Percentiles rank a stretch among this genome's conserved stretches.
phyloP scores from a whole-genome alignment of 345 rosid species.

The Trapa bicornis region DNA sequence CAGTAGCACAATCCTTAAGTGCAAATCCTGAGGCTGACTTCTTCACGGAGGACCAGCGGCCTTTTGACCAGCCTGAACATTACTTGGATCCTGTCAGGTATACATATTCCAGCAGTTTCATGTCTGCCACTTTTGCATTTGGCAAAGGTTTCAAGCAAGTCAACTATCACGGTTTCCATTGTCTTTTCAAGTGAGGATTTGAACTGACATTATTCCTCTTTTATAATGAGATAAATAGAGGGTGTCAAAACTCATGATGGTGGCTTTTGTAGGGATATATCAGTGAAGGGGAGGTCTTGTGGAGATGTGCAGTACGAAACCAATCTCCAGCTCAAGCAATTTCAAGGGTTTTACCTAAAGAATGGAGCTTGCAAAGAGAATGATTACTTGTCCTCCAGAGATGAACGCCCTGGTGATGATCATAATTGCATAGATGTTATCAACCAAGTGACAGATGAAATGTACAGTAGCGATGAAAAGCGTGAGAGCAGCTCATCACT shows the following conservation, averaged over 20 bases:
- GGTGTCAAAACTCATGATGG: neutral
- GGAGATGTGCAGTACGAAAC: neutral
- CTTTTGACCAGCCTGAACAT: neutral
- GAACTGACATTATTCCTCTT: neutral
- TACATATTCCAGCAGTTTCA: neutral
- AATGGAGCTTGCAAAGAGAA: no score
- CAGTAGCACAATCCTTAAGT: neutral
- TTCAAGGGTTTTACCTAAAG: neutral
- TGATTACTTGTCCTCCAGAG: no score
- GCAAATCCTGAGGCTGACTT: neutral
- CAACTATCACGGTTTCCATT: neutral
- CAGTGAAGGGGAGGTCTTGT: neutral
- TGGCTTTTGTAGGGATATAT: neutral
- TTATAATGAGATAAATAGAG: neutral
- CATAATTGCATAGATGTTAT: no score
- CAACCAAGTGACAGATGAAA: no score
- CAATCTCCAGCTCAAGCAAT: neutral
- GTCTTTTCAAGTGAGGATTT: neutral
- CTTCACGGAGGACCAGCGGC: neutral
- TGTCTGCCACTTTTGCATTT: neutral
- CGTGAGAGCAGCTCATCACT: no score
- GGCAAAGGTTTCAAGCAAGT: neutral
- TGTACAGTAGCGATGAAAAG: no score
- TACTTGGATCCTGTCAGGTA: neutral
- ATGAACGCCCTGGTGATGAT: no score